Conservation (phyloP, 2,329 filamentous ascomycete species). For the Colletotrichum brevisporum region DNA sequence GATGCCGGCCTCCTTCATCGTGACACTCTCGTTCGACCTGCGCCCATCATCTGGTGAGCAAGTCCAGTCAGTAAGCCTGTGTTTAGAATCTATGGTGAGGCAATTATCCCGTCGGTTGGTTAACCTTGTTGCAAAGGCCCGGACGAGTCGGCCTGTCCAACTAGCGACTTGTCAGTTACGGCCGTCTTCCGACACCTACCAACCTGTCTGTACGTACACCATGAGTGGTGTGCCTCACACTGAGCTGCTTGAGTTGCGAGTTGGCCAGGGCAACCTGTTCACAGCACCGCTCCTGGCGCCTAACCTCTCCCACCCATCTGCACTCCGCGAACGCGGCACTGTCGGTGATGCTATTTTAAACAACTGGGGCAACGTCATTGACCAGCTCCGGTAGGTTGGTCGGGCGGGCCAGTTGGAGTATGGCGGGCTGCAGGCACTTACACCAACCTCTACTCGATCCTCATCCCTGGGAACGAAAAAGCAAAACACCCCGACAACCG, state of each 20-base stretch:
- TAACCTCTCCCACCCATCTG: conserved; percentile 21
- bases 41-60: conserved; percentile 15
- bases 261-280: conserved; percentile 19
- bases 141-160: conserved; percentile 17
- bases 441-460: conserved; percentile 14
- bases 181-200: not conserved
- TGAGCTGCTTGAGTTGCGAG: conserved; percentile 14
- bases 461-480: conserved; percentile 14
- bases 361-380: conserved; percentile 13
- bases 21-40: conserved; percentile 15
- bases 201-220: too few species aligned
- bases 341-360: conserved; percentile 35
- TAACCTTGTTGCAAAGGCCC: conserved; percentile 19
- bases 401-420: conserved; percentile 22
- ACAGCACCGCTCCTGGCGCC: conserved; percentile 20
- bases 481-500: conserved; percentile 20
- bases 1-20: conserved; percentile 4
- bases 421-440: conserved; percentile 40
- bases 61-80: conserved; percentile 11
- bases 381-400: conserved; percentile 20
- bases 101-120: conserved; percentile 11
- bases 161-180: conserved; percentile 6
- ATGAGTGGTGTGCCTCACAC: not conserved
- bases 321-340: conserved; percentile 20
- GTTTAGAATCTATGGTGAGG: conserved; percentile 11